Conservation (phyloP, 2,329 filamentous ascomycete species). For the Pyrenophora tritici-repentis region DNA sequence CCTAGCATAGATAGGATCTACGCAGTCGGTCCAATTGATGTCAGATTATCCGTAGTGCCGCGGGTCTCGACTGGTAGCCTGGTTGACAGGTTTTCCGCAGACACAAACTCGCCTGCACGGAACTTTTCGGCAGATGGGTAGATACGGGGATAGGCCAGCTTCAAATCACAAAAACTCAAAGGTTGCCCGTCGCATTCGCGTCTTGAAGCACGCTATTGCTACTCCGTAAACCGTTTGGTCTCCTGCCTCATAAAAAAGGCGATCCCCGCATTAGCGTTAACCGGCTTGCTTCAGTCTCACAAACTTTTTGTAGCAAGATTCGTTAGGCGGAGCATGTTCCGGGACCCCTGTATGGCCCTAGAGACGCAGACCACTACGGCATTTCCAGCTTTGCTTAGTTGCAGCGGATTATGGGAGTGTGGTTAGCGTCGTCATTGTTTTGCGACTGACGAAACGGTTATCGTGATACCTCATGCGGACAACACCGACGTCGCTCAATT, state of each 20-base stretch:
- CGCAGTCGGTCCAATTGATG: conserved; percentile 4
- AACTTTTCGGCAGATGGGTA: no score
- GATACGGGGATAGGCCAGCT: no score
- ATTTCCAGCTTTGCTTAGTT: background rate
- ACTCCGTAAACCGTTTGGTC: conserved; percentile 5
- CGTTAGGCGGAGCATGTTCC: conserved; percentile 7
- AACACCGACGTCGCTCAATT: background rate
- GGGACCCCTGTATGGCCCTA: conserved; percentile 1
- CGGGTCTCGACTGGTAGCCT: conserved; percentile 2
- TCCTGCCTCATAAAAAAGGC: background rate
- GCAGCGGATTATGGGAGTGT: background rate
- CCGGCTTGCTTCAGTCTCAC: conserved; percentile 1
- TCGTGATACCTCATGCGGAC: background rate
- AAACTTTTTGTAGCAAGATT: background rate
- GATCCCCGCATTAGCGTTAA: conserved; percentile 3
- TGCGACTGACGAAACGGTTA: background rate
- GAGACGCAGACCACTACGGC: background rate
- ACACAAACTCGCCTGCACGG: no score
- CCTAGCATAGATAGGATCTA: background rate
- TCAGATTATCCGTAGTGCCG: conserved; percentile 8
- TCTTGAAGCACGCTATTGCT: conserved; percentile 3
- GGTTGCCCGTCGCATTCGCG: background rate
- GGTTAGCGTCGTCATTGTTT: background rate
- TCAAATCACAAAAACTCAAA: background rate
- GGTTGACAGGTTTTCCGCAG: background rate